These are phyloP conservation scores for Fusarium musae DNA, from an alignment of 2,329 filamentous ascomycete genomes.

Conservation along the genomic window DNA sequence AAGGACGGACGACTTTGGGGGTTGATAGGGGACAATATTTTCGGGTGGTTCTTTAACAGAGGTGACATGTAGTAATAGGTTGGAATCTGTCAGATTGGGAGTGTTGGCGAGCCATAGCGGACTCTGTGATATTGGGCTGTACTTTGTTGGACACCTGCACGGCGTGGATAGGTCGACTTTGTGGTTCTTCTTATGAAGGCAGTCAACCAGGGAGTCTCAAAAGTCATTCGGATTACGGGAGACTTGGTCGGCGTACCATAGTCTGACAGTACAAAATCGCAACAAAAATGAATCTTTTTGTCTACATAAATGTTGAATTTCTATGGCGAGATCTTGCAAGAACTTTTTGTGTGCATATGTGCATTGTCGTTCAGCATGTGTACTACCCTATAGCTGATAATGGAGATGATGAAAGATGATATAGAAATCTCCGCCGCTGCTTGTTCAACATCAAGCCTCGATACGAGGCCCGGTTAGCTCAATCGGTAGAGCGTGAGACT, in stretches of 20 bases:
- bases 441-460: background rate
- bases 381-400: too few relatives aligned
- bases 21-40: constrained; percentile 5
- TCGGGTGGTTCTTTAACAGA: constrained; percentile 6
- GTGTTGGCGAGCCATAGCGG: constrained; percentile 18
- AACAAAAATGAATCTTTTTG: constrained; percentile 19
- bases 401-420: accelerated
- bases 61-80: constrained; percentile 9
- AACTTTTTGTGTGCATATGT: background rate
- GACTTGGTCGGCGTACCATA: constrained; percentile 24
- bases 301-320: background rate
- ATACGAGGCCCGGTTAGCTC: constrained; percentile 51
- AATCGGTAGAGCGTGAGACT: constrained; percentile 76
- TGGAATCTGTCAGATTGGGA: constrained; percentile 12
- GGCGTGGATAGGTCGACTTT: constrained; percentile 28
- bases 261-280: constrained; percentile 25
- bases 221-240: constrained; percentile 30
- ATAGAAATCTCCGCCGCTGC: accelerated
- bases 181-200: constrained; percentile 14
- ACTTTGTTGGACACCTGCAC: constrained; percentile 34
- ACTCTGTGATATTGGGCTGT: constrained; percentile 26
- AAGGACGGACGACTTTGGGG: background rate
- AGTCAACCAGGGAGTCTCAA: constrained; percentile 23
- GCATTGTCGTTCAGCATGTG: too few relatives aligned
- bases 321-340: background rate